Evolutionary conservation across 2,329 filamentous ascomycete genomes (phyloP).

Genomic region (Gnomoniopsis smithogilvyi): DNA sequence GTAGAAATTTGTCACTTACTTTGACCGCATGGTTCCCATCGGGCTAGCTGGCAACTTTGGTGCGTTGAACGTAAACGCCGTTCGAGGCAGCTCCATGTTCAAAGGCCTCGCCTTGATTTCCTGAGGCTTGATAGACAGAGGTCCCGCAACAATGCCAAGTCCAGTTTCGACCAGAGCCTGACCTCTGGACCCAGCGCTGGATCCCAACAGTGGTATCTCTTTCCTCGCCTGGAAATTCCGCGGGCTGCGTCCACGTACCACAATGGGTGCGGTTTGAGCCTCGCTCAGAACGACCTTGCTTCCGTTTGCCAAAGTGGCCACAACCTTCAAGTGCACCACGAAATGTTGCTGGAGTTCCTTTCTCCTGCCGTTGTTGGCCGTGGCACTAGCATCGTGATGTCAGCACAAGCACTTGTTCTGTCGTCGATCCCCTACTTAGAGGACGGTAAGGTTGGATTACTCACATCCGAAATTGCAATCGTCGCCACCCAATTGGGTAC

Average conservation of each 20-base stretch:
- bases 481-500: slow-evolving; percentile 91
- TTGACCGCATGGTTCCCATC: slow-evolving; percentile 51
- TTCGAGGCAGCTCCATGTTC: slow-evolving; percentile 54
- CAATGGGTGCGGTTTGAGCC: slow-evolving; percentile 83
- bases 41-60: slow-evolving; percentile 53
- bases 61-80: slow-evolving; percentile 56
- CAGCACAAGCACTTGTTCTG: slow-evolving; percentile 14
- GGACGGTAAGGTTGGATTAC: slow-evolving; percentile 21
- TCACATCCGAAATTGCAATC: slow-evolving; percentile 83
- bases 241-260: slow-evolving; percentile 88
- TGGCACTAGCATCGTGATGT: slow-evolving; percentile 58
- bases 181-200: slow-evolving; percentile 72
- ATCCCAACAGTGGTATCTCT: slow-evolving; percentile 81
- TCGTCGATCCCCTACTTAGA: too few relatives aligned
- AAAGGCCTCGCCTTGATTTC: slow-evolving; percentile 50
- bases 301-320: slow-evolving; percentile 81
- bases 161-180: slow-evolving; percentile 68
- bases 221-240: slow-evolving; percentile 93
- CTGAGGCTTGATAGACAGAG: slow-evolving; percentile 51
- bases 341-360: slow-evolving; percentile 98
- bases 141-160: slow-evolving; percentile 57
- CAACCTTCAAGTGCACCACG: slow-evolving; percentile 80
- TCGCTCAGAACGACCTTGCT: slow-evolving; percentile 78
- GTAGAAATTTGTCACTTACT: slow-evolving; percentile 42
- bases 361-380: slow-evolving; percentile 89